Evolutionary conservation across 768 basidiomycete species (phyloP).

Genomic region (Russula brevipes): DNA sequence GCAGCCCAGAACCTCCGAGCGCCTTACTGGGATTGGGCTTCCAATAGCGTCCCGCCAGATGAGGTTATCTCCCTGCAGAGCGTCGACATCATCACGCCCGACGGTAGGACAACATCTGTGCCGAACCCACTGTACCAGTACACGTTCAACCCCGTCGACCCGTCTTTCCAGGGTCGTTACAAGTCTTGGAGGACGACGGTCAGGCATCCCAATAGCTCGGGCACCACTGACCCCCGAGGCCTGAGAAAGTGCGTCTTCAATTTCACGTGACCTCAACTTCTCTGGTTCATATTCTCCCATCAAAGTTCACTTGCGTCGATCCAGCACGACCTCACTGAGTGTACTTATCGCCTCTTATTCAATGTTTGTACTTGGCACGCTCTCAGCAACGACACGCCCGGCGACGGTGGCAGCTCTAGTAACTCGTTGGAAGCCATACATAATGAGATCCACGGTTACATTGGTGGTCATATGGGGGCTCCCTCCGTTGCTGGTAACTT

Average conservation of each 20-base stretch:
- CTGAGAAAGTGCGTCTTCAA: constrained; percentile 30
- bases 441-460: constrained; percentile 38
- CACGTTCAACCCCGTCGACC: constrained; percentile 33
- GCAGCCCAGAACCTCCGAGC: constrained; percentile 37
- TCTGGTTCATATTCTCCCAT: background rate
- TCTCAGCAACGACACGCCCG: constrained; percentile 44
- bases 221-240: constrained; percentile 28
- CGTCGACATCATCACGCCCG: constrained; percentile 34
- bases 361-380: constrained; percentile 38
- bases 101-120: constrained; percentile 31
- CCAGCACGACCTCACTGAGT: constrained; percentile 14
- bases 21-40: constrained; percentile 53
- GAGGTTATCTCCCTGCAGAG: constrained; percentile 36
- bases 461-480: constrained; percentile 28
- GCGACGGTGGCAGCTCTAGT: constrained; percentile 36
- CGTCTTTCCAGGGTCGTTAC: constrained; percentile 13
- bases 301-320: constrained; percentile 13
- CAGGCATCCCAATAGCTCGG: constrained; percentile 8
- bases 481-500: constrained; percentile 33
- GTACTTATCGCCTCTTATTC: constrained; percentile 34
- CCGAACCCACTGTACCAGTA: constrained; percentile 36
- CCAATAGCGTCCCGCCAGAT: constrained; percentile 35
- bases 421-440: constrained; percentile 51
- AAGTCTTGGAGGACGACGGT: constrained; percentile 14
- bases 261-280: background rate